These are phyloP conservation scores for Ustanciosporium gigantosporum DNA, from an alignment of 1,284 basidiomycete species.

Conservation along the genomic window DNA sequence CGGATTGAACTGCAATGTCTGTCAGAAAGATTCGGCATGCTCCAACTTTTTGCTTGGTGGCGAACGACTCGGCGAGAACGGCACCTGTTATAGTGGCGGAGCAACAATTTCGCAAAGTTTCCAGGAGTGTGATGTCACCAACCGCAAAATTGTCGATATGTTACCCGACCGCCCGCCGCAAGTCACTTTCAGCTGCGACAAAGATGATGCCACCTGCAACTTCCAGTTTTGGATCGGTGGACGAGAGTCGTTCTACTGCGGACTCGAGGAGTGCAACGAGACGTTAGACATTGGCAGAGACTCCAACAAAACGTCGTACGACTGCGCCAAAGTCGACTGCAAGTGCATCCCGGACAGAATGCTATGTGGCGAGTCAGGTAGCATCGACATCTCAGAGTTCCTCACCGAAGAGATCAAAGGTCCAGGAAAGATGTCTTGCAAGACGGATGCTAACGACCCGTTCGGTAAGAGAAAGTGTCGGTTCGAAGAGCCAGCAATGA, in stretches of 20 bases:
- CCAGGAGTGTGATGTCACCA: constrained; percentile 94
- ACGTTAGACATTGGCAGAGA: constrained; percentile 29
- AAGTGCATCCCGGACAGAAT: constrained; percentile 88
- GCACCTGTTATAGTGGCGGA: constrained; percentile 92
- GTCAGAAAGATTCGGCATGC: constrained; percentile 32
- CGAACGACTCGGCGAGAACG: constrained; percentile 66
- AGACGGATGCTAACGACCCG: constrained; percentile 61
- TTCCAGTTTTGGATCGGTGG: constrained; percentile 84
- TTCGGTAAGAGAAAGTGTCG: constrained; percentile 67
- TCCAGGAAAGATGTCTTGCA: constrained; percentile 84
- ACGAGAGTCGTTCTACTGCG: constrained; percentile 94
- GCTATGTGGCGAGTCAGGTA: constrained; percentile 92
- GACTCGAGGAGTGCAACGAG: constrained; percentile 72
- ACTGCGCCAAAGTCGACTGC: constrained; percentile 74
- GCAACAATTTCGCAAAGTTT: constrained; percentile 87
- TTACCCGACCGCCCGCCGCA: constrained; percentile 85
- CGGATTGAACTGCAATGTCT: constrained; percentile 78
- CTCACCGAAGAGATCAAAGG: constrained; percentile 85
- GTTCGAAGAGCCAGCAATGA: constrained; percentile 96
- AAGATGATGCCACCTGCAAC: constrained; percentile 38
- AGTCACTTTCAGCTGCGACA: constrained; percentile 75
- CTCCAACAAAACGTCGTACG: constrained; percentile 62
- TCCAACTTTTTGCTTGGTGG: constrained; percentile 40
- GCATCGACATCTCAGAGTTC: constrained; percentile 96
- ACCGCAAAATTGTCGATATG: constrained; percentile 85